phyloP scores from a whole-genome alignment of 306 rosid species.

The Hippophae rhamnoides region DNA sequence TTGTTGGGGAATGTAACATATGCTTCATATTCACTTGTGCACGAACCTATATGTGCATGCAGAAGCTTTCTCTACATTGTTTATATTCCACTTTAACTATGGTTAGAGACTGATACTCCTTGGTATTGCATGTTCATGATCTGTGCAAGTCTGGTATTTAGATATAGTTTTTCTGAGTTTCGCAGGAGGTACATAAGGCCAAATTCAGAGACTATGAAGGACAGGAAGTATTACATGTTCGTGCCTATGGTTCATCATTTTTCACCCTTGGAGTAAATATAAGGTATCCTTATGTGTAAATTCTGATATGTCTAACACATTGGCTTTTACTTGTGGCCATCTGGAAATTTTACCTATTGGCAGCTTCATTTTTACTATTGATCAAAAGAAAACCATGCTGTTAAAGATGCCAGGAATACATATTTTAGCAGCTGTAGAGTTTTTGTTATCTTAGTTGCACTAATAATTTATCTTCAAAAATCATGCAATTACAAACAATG shows the following conservation, averaged over 20 bases:
- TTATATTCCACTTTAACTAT: not conserved
- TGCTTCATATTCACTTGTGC: too few relatives aligned
- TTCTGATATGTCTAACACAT: too few relatives aligned
- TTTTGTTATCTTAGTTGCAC: not conserved
- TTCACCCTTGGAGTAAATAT: conserved; percentile 80
- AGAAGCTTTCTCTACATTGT: too few relatives aligned
- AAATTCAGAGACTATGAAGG: conserved; percentile 52
- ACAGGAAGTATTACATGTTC: conserved; percentile 67
- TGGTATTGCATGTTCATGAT: not conserved
- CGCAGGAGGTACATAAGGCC: conserved; percentile 53
- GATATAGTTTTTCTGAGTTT: conserved; percentile 14
- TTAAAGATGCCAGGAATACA: not conserved
- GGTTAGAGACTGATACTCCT: not conserved
- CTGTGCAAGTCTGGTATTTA: conserved; percentile 7
- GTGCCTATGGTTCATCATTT: conserved; percentile 83
- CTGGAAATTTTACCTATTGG: conserved; percentile 1
- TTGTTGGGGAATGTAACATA: too few relatives aligned
- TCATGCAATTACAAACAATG: too few relatives aligned
- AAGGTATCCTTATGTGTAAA: conserved; percentile 44
- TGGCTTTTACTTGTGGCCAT: not conserved
- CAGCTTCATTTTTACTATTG: not conserved
- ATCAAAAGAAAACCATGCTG: too few relatives aligned
- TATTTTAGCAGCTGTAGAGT: not conserved
- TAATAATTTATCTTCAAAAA: too few relatives aligned
- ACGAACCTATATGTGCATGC: too few relatives aligned